Percentiles rank a stretch among this genome's conserved stretches.
phyloP scores from a whole-genome alignment of 345 rosid genomes.

The Schrenkiella parvula region DNA sequence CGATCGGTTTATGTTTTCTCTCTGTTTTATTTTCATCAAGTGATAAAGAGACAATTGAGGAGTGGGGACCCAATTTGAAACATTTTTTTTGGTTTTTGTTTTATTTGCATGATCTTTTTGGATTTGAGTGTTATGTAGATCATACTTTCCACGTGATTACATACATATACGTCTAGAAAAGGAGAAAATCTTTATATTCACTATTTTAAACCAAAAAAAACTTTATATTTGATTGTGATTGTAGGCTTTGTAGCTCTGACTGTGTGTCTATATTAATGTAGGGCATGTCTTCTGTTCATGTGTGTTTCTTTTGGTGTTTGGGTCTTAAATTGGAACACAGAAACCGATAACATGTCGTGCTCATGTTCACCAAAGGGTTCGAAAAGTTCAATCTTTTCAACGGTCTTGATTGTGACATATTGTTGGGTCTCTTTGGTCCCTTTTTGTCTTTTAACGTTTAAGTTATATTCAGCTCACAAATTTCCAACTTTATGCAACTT shows the following conservation, averaged over 20 bases:
- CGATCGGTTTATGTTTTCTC: constrained; percentile 14
- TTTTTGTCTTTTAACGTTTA: not conserved
- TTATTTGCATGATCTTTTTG: constrained; percentile 22
- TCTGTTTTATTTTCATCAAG: constrained; percentile 16
- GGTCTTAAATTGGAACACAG: constrained; percentile 6
- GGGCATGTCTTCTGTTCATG: constrained; percentile 17
- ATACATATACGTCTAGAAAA: not conserved
- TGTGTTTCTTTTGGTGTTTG: constrained; percentile 3
- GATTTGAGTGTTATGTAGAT: constrained; percentile 11
- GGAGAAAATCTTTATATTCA: not conserved
- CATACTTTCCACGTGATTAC: constrained; percentile 29
- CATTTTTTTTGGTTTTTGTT: not conserved
- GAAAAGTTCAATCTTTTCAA: constrained; percentile 16
- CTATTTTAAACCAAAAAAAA: not conserved
- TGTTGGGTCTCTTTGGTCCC: constrained; percentile 23
- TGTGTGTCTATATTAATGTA: constrained; percentile 17
- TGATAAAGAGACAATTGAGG: constrained; percentile 9
- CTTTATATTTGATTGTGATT: constrained; percentile 1
- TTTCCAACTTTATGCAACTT: not conserved
- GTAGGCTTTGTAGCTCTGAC: constrained; percentile 7
- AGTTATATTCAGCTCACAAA: not conserved
- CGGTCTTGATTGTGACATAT: constrained; percentile 27
- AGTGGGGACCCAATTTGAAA: constrained; percentile 15
- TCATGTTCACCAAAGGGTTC: constrained; percentile 1
- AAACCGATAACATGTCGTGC: constrained; percentile 8